Conservation (phyloP, 2,329 filamentous ascomycete genomes). For the Xylariaceae sp. region DNA sequence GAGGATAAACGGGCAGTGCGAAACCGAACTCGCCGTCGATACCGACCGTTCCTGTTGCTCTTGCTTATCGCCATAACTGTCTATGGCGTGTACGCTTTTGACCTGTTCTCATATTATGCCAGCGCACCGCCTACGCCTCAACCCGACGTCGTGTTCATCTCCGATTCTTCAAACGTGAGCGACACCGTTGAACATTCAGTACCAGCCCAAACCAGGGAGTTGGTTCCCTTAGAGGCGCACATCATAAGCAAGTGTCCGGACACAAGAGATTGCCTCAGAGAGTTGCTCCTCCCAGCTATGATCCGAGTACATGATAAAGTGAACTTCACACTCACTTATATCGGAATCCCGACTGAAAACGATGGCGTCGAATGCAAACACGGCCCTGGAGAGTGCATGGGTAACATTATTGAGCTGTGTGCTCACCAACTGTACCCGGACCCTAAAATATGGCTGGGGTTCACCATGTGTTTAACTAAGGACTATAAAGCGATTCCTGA, state of each 20-base stretch:
- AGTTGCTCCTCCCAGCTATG: constrained; percentile 88
- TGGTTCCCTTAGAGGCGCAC: constrained; percentile 86
- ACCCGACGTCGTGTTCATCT: not conserved
- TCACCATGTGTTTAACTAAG: constrained; percentile 85
- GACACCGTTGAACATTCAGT: constrained; percentile 22
- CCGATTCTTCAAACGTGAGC: constrained; percentile 12
- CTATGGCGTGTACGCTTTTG: constrained; percentile 35
- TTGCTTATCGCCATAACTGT: constrained; percentile 31
- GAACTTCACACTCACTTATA: constrained; percentile 89
- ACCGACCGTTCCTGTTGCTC: constrained; percentile 35
- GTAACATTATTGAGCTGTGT: constrained; percentile 94
- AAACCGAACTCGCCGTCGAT: constrained; percentile 36
- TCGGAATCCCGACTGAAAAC: constrained; percentile 79
- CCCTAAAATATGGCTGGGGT: constrained; percentile 87
- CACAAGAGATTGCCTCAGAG: constrained; percentile 80
- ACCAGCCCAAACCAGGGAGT: constrained; percentile 31
- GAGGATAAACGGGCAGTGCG: constrained; percentile 40
- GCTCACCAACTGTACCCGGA: constrained; percentile 82
- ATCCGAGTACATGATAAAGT: constrained; percentile 81
- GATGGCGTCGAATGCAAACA: constrained; percentile 90
- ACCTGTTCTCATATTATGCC: constrained; percentile 28
- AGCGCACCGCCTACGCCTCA: constrained; percentile 13
- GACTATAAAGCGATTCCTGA: constrained; percentile 81
- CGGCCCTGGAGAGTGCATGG: constrained; percentile 86
- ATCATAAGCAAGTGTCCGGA: constrained; percentile 99